These are phyloP conservation scores for Cladosporium oxysporum DNA, from an alignment of 2,329 filamentous ascomycete genomes.

Conservation along the genomic window DNA sequence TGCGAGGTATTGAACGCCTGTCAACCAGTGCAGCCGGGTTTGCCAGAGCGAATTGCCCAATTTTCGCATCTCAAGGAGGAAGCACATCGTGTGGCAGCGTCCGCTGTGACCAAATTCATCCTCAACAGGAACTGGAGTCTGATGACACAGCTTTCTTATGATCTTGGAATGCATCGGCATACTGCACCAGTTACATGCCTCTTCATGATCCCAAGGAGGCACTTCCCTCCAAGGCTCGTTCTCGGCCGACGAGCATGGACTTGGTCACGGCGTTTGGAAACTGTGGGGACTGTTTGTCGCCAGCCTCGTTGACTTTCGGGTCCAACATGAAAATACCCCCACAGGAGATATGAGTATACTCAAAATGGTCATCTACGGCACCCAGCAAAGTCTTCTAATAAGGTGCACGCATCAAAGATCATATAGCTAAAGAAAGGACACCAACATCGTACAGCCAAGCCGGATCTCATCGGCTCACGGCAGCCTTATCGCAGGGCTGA, in stretches of 20 bases:
- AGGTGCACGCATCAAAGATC: neutral
- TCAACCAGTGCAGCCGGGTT: no score
- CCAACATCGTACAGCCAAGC: neutral
- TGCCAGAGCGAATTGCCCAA: no score
- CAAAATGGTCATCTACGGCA: neutral
- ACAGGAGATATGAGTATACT: neutral
- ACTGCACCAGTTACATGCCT: neutral
- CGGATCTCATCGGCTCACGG: neutral
- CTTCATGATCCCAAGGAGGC: neutral
- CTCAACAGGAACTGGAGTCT: neutral
- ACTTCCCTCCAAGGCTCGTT: neutral
- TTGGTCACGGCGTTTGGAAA: neutral
- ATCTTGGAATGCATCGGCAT: neutral
- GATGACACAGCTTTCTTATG: neutral
- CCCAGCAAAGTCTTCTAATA: neutral
- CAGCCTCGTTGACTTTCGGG: neutral
- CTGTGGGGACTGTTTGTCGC: neutral
- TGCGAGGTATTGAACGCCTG: neutral
- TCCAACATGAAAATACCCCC: neutral
- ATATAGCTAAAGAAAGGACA: neutral
- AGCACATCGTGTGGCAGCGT: neutral
- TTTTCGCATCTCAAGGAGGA: neutral
- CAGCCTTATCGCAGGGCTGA: slow-evolving; percentile 9
- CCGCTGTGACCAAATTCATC: no score
- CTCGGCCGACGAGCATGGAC: neutral